A percentile compares a stretch with the other conserved stretches of the same genome.
Conservation (phyloP, 73 alveolate genomes). For the Paramecium tetraurelia region DNA sequence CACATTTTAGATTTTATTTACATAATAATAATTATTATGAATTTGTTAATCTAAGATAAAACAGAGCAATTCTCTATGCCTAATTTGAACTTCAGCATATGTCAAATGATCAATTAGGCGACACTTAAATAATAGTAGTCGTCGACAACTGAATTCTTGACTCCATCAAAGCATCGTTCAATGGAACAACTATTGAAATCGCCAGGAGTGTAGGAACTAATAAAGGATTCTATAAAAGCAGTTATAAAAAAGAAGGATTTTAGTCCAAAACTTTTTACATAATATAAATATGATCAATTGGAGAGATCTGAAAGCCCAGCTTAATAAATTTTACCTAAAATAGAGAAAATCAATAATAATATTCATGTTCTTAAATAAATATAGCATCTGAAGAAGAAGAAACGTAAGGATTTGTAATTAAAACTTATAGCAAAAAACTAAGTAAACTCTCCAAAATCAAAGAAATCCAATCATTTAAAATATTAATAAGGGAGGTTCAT, state of each 20-base stretch:
- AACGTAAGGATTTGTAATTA: background rate
- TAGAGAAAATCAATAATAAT: background rate
- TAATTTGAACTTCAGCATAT: background rate
- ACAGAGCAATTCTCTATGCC: slow-evolving; percentile 40
- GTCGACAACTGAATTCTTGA: background rate
- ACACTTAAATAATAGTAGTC: background rate
- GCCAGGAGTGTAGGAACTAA: background rate
- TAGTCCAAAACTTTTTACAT: background rate
- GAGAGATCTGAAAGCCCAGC: slow-evolving; percentile 27
- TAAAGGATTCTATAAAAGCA: slow-evolving; percentile 7
- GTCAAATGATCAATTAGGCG: background rate
- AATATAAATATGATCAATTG: background rate
- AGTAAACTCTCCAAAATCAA: background rate
- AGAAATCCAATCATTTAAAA: background rate
- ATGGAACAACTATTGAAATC: slow-evolving; percentile 25
- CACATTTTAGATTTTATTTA: background rate
- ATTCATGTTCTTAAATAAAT: slow-evolving; percentile 29
- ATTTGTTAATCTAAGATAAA: slow-evolving; percentile 16
- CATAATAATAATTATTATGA: background rate
- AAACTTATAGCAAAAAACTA: background rate
- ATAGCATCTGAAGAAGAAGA: background rate
- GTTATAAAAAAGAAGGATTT: background rate
- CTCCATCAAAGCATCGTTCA: slow-evolving; percentile 42
- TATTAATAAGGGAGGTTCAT: background rate
- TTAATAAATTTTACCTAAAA: slow-evolving; percentile 7